Percentiles rank a stretch among this genome's conserved stretches.
These are phyloP conservation scores for Ehretia macrophylla DNA, from an alignment of 257 asterid species.

Conservation along the genomic window DNA sequence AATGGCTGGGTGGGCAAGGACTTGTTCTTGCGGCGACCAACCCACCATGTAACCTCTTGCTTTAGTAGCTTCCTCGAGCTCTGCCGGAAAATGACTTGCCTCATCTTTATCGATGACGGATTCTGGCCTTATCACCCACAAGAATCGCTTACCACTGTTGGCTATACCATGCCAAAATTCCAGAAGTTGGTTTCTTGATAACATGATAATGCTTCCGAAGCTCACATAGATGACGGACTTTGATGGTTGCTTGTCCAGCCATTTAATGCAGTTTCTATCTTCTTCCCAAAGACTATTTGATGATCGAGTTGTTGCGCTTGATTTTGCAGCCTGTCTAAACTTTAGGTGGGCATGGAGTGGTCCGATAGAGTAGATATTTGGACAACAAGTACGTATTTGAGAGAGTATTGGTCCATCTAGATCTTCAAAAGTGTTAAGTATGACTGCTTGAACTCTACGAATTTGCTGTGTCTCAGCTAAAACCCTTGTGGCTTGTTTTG, in stretches of 20 bases:
- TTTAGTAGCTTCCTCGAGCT: constrained; percentile 15
- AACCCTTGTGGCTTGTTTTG: constrained; percentile 24
- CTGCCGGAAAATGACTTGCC: constrained; percentile 7
- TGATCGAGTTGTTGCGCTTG: not conserved
- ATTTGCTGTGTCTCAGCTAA: constrained; percentile 27
- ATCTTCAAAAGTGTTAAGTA: constrained; percentile 30
- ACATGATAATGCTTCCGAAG: constrained; percentile 23
- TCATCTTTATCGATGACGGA: constrained; percentile 5
- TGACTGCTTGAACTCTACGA: constrained; percentile 44
- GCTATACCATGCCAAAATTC: constrained; percentile 35
- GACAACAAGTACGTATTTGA: constrained; percentile 16
- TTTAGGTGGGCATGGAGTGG: constrained; percentile 26
- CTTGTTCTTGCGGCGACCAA: constrained; percentile 33
- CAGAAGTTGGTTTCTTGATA: constrained; percentile 17
- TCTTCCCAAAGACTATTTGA: constrained; percentile 14
- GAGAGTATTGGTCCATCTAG: constrained; percentile 26
- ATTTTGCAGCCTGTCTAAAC: constrained; percentile 4
- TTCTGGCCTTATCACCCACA: constrained; percentile 24
- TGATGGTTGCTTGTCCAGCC: constrained; percentile 23
- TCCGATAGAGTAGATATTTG: constrained; percentile 28
- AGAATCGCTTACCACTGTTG: constrained; percentile 26
- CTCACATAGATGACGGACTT: constrained; percentile 29
- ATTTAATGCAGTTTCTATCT: constrained; percentile 21
- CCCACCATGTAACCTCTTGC: constrained; percentile 23
- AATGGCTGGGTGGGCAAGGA: constrained; percentile 24